A percentile compares a stretch with the other conserved stretches of the same genome.
phyloP scores from a whole-genome alignment of 768 basidiomycete genomes.

The Mycena indigotica region DNA sequence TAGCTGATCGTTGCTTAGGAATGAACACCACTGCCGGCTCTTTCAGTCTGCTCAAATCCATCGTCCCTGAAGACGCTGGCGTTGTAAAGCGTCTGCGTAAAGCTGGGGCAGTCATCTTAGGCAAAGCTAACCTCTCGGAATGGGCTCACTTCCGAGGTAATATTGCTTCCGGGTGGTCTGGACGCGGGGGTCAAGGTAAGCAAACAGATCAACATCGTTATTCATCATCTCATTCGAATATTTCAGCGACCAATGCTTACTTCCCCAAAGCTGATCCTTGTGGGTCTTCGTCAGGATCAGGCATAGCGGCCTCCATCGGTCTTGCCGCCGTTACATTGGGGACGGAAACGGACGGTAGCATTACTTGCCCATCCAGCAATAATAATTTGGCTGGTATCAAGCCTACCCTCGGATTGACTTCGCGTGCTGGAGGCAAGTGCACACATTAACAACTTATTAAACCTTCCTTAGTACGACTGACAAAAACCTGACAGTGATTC shows the following conservation, averaged over 20 bases:
- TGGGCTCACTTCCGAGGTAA: slow-evolving; percentile 51
- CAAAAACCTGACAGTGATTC: slow-evolving; percentile 49
- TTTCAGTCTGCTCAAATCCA: slow-evolving; percentile 40
- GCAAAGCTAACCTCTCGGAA: slow-evolving; percentile 58
- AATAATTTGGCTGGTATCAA: slow-evolving; percentile 64
- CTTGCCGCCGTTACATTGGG: slow-evolving; percentile 50
- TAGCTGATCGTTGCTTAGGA: slow-evolving; percentile 26
- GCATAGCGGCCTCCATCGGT: slow-evolving; percentile 53
- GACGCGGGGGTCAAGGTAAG: slow-evolving; percentile 50
- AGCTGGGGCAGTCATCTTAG: slow-evolving; percentile 48
- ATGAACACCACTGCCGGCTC: slow-evolving; percentile 51
- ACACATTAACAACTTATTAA: background rate
- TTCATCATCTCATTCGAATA: background rate
- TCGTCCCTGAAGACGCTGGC: slow-evolving; percentile 48
- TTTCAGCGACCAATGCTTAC: slow-evolving; percentile 40
- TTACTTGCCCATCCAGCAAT: slow-evolving; percentile 49
- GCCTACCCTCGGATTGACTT: slow-evolving; percentile 62
- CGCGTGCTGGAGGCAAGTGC: slow-evolving; percentile 55
- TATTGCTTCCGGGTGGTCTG: slow-evolving; percentile 55
- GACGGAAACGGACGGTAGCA: slow-evolving; percentile 58
- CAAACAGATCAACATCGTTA: background rate
- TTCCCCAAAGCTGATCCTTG: slow-evolving; percentile 54
- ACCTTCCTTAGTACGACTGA: background rate
- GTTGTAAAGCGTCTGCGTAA: slow-evolving; percentile 43
- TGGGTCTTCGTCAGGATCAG: slow-evolving; percentile 62